Conservation (phyloP, 106 monocot species). For the Gastrodia elata region DNA sequence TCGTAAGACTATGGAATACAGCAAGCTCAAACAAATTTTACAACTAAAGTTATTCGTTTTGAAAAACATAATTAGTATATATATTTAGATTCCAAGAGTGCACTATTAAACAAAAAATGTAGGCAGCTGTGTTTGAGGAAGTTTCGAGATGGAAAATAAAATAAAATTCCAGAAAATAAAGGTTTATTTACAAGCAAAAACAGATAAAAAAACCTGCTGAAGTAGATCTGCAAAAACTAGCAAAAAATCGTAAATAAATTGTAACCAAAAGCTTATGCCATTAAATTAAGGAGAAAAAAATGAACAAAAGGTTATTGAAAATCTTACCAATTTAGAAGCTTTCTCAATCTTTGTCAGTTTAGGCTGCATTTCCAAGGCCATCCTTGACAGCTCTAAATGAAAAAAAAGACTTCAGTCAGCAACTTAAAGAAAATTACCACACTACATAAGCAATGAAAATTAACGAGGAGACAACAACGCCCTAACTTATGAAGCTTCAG, state of each 20-base stretch:
- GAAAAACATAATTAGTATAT: not conserved
- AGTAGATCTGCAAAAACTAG: not conserved
- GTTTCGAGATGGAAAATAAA: not conserved
- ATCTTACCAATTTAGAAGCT: constrained; percentile 4
- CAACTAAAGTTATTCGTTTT: not conserved
- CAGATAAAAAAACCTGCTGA: not conserved
- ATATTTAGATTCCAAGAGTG: not conserved
- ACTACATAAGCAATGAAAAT: not conserved
- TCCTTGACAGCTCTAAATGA: not conserved
- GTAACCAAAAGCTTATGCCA: not conserved
- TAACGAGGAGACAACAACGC: not conserved
- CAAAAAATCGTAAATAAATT: not conserved
- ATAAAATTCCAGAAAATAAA: not conserved
- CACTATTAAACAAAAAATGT: not conserved
- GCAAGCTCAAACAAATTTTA: not conserved
- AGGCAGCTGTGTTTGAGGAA: not conserved
- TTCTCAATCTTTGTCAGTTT: not conserved
- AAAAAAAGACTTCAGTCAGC: not conserved
- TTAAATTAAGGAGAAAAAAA: not conserved
- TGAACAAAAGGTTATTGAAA: not conserved
- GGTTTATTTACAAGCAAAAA: not conserved
- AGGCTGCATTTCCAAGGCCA: not conserved
- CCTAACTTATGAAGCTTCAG: not conserved
- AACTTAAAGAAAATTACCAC: not conserved
- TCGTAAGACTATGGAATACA: not conserved